These are phyloP conservation scores for Alternaria atra DNA, from an alignment of 2,329 filamentous ascomycete species.

Conservation along the genomic window DNA sequence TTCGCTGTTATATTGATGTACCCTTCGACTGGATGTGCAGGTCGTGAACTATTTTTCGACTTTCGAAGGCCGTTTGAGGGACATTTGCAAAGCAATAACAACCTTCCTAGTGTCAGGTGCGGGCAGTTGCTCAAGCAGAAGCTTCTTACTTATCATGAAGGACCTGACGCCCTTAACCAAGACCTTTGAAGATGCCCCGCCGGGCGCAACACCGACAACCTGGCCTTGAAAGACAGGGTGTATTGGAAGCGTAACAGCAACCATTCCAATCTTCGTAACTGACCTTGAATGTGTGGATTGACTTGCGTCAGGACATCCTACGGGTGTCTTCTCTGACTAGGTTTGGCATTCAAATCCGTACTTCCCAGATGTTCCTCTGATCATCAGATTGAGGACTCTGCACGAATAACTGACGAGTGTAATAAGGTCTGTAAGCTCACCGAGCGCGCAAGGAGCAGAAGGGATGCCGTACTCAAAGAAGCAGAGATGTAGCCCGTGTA, in stretches of 20 bases:
- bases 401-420: not conserved
- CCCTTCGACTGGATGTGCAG: not conserved
- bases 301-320: not conserved
- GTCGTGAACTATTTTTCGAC: not conserved
- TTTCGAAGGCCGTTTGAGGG: not conserved
- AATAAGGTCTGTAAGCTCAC: not conserved
- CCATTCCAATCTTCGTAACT: not conserved
- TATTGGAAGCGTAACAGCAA: not conserved
- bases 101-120: not conserved
- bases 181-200: not conserved
- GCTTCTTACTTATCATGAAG: not conserved
- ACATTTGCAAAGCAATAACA: not conserved
- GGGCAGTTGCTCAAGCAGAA: not conserved
- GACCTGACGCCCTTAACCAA: not conserved
- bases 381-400: not conserved
- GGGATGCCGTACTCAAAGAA: not conserved
- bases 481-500: not conserved
- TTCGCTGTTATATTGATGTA: not conserved
- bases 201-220: not conserved
- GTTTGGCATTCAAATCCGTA: not conserved
- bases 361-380: too few relatives aligned
- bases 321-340: not conserved
- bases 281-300: not conserved
- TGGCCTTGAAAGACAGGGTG: not conserved
- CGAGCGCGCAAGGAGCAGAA: not conserved